phyloP scores from a whole-genome alignment of 306 rosid genomes.

The Rosa rugosa region DNA sequence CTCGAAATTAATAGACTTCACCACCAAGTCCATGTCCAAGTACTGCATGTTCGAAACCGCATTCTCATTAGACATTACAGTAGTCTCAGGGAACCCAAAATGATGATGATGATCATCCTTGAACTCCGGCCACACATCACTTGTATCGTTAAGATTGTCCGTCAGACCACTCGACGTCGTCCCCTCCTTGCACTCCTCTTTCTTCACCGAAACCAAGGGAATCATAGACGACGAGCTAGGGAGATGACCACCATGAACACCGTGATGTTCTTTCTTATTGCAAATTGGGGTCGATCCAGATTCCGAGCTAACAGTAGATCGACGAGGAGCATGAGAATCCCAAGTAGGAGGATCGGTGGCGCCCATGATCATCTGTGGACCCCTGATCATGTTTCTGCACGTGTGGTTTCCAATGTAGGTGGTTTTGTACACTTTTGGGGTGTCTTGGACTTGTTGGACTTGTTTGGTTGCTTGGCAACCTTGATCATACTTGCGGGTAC shows the following conservation, averaged over 20 bases:
- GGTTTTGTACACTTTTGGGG: conserved; percentile 42
- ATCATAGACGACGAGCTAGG: neutral
- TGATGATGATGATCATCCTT: conserved; percentile 27
- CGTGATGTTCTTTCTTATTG: neutral
- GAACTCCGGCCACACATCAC: conserved; percentile 50
- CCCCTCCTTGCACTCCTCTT: conserved; percentile 32
- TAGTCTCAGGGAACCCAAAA: conserved; percentile 36
- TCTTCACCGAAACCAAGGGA: conserved; percentile 25
- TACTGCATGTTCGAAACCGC: conserved; percentile 27
- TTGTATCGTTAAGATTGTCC: conserved; percentile 25
- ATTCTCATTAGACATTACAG: conserved; percentile 20
- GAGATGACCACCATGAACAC: neutral
- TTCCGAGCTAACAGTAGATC: conserved; percentile 16
- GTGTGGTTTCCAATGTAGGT: conserved; percentile 81
- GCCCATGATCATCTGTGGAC: conserved; percentile 42
- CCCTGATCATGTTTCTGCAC: conserved; percentile 41
- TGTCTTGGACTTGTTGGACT: conserved; percentile 53
- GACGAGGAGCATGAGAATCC: conserved; percentile 24
- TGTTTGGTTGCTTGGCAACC: conserved; percentile 67
- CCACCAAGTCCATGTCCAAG: conserved; percentile 36
- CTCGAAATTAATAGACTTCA: conserved; percentile 30
- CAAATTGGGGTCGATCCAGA: neutral
- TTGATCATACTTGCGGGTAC: conserved; percentile 65
- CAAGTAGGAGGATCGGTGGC: conserved; percentile 20
- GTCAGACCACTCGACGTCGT: conserved; percentile 32